Conservation (phyloP, 257 asterid species). For the Lavandula angustifolia region DNA sequence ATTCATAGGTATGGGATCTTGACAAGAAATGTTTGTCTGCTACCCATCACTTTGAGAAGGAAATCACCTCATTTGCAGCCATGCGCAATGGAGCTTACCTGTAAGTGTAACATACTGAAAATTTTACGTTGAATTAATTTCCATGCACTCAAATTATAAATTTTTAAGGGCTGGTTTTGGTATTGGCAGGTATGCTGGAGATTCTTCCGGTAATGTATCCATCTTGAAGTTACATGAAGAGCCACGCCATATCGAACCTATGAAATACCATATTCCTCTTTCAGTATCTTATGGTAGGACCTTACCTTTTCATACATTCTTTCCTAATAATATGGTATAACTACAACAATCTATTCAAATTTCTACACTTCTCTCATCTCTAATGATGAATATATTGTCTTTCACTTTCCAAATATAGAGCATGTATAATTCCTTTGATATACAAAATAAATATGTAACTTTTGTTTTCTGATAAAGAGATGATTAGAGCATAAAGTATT, state of each 20-base stretch:
- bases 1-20: conserved; percentile 82
- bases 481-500: background rate
- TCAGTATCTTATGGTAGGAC: conserved; percentile 72
- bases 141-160: conserved; percentile 5
- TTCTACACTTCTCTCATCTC: background rate
- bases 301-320: background rate
- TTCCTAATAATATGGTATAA: background rate
- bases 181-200: conserved; percentile 76
- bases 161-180: conserved; percentile 22
- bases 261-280: conserved; percentile 76
- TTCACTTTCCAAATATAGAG: background rate
- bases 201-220: conserved; percentile 64
- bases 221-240: conserved; percentile 63
- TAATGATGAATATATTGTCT: background rate
- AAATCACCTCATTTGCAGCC: conserved; percentile 61
- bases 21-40: conserved; percentile 57
- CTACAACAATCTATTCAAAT: background rate
- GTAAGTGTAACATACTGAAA: conserved; percentile 60
- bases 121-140: conserved; percentile 4
- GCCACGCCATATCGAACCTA: conserved; percentile 48
- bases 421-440: conserved; percentile 6
- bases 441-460: background rate
- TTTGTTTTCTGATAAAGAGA: background rate
- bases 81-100: conserved; percentile 63
- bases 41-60: conserved; percentile 57